Evolutionary conservation across 1,284 basidiomycete species (phyloP).

Genomic region (Mycena citricolor): DNA sequence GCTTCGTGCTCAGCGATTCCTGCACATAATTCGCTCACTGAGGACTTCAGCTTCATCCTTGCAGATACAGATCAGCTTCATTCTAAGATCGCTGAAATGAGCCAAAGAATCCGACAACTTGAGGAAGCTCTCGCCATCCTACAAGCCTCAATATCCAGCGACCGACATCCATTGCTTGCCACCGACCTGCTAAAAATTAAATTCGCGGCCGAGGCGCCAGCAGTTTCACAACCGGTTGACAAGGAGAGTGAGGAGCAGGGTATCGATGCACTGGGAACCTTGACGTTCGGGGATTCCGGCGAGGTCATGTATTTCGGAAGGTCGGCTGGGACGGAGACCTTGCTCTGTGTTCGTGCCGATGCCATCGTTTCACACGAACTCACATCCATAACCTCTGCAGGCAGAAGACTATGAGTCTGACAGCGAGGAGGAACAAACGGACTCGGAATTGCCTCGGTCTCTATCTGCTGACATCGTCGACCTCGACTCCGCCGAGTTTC

Average conservation of each 20-base stretch:
- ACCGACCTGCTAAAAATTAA: constrained; percentile 64
- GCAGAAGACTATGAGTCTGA: constrained; percentile 18
- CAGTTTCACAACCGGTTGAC: constrained; percentile 20
- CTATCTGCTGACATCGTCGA: constrained; percentile 12
- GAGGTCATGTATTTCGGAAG: constrained; percentile 71
- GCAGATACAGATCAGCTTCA: constrained; percentile 72
- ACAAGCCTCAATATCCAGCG: constrained; percentile 58
- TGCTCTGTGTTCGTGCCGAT: constrained; percentile 12
- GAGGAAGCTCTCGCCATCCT: constrained; percentile 62
- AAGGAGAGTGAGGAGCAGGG: constrained; percentile 32
- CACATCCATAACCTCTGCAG: background rate
- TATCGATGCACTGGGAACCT: constrained; percentile 53
- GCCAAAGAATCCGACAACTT: constrained; percentile 67
- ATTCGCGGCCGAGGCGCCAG: constrained; percentile 44
- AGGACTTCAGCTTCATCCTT: constrained; percentile 48
- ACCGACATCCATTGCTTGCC: constrained; percentile 62
- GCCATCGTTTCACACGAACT: background rate
- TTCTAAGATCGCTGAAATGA: constrained; percentile 69
- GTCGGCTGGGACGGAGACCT: constrained; percentile 32
- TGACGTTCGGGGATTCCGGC: constrained; percentile 60
- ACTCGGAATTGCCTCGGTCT: background rate
- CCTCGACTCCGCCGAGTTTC: constrained; percentile 14
- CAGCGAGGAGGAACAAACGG: constrained; percentile 7
- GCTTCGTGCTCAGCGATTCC: constrained; percentile 14
- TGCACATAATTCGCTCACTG: constrained; percentile 1